phyloP scores from a whole-genome alignment of 2,329 filamentous ascomycete genomes.

The Xylariales sp. region DNA sequence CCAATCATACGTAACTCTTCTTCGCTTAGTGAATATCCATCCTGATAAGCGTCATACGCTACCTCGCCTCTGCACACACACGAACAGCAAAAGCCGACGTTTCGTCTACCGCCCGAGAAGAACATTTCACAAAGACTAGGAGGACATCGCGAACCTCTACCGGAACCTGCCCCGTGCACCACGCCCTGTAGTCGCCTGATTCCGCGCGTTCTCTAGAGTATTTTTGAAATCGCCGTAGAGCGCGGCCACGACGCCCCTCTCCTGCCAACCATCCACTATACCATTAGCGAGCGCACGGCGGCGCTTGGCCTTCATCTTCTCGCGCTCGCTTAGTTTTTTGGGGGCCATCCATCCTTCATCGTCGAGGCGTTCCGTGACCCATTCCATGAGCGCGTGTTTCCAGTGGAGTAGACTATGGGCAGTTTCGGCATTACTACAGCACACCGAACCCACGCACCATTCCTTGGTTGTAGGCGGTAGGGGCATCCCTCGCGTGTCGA shows the following conservation, averaged over 20 bases:
- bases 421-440: slow-evolving; percentile 68
- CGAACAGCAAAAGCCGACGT: background rate
- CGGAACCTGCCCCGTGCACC: slow-evolving; percentile 28
- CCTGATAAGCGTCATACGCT: background rate
- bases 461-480: slow-evolving; percentile 53
- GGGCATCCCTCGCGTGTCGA: slow-evolving; percentile 55
- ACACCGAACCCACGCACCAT: slow-evolving; percentile 56
- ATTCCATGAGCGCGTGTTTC: slow-evolving; percentile 79
- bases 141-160: slow-evolving; percentile 6
- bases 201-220: slow-evolving; percentile 68
- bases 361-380: slow-evolving; percentile 72
- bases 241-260: slow-evolving; percentile 66
- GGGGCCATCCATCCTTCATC: slow-evolving; percentile 67
- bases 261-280: slow-evolving; percentile 73
- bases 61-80: background rate
- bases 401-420: slow-evolving; percentile 81
- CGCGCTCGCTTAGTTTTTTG: slow-evolving; percentile 69
- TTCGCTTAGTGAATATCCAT: background rate
- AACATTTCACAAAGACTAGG: background rate
- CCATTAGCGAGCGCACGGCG: slow-evolving; percentile 69
- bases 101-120: background rate
- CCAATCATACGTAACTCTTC: background rate
- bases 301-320: slow-evolving; percentile 69
- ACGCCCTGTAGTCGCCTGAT: slow-evolving; percentile 52
- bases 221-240: slow-evolving; percentile 75